Base-by-base conservation (phyloP, 75 land plant species). In the Picea sitchensis region DNA sequence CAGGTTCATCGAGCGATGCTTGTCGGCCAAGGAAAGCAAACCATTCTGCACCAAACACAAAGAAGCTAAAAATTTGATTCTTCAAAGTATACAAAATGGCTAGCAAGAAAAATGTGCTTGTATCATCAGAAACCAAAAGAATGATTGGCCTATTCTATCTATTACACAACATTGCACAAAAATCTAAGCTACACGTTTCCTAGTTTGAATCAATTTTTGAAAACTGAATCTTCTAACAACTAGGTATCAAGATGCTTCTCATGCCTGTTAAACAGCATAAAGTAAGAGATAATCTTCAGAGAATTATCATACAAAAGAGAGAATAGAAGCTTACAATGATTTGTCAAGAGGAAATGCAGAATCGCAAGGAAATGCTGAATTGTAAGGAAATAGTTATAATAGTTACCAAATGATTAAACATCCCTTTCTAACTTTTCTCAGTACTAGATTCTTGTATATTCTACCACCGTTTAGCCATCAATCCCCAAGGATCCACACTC, bases 11-110 rank as follows among this genome's bases (percentile, higher is more conserved):
- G 8, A 80, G 82, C 14, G 38, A 80, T n/a, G 95, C 97, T 76
- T 80, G 82, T 59, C 78, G 82, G 20, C 99, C 99, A 79, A 96
- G 77, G 85, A 96, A 96, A 65, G 91, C 78, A 84, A 89, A 87
- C 97, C 95, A 96, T 13, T 89, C 99, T 96, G 87, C 84, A 87
- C 78, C 65, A 76, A 76, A 57, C 36, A 11, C 23, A 60, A 67
- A 13, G 34, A 71, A 41, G 74, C 36, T n/a, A 71, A 11, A 41
- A 3, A 71, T 20, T 71, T 30, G 32, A 64, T 64, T 64, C 67
- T 30, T 30, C 36, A 12, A 64, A 3, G 14, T 8, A 64, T 7
- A 61, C 20, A 67, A 34, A 14, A 14, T 13, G 15, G 36, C 2
- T 67, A 20, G 9, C 5, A 67, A 36, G 9, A 18, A 44, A 69